These are phyloP conservation scores for Podila verticillata DNA, from an alignment of 192 early-diverging fungal genomes.

Conservation along the genomic window DNA sequence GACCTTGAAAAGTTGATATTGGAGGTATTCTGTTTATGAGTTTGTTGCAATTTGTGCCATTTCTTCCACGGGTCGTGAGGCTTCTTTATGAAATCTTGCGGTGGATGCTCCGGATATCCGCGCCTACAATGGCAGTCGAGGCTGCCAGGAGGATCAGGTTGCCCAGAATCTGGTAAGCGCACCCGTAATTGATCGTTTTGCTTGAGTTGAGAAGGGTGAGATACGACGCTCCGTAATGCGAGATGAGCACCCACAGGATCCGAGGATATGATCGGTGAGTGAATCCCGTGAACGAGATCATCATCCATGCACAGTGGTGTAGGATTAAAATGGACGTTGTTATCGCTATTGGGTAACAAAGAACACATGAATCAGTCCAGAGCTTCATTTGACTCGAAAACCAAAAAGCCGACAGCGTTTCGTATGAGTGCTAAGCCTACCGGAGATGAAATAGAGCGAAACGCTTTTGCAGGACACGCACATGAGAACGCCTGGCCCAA, in stretches of 20 bases:
- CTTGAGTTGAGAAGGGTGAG: constrained; percentile 46
- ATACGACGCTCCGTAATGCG: constrained; percentile 78
- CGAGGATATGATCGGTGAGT: constrained; percentile 53
- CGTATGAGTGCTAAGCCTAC: constrained; percentile 44
- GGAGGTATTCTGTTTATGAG: background rate
- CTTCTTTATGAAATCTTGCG: constrained; percentile 16
- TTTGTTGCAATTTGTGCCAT: background rate
- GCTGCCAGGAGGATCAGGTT: constrained; percentile 29
- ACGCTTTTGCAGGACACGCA: constrained; percentile 70
- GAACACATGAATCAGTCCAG: background rate
- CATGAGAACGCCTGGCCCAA: constrained; percentile 73
- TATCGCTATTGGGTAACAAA: constrained; percentile 58
- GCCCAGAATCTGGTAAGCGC: constrained; percentile 33
- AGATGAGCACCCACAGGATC: constrained; percentile 60
- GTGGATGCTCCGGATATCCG: constrained; percentile 32
- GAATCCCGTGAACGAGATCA: constrained; percentile 79
- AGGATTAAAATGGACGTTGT: constrained; percentile 76
- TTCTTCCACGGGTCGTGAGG: background rate
- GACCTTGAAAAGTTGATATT: too few relatives aligned
- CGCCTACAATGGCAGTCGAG: constrained; percentile 18
- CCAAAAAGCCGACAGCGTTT: background rate
- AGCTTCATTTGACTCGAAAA: background rate
- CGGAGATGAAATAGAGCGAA: constrained; percentile 74
- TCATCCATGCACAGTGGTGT: constrained; percentile 78
- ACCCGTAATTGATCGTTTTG: constrained; percentile 19